Evolutionary conservation across 768 basidiomycete species (phyloP), one percentile per base, ranked within the genome.

Genomic region (Rhodotorula sphaerocarpa): DNA sequence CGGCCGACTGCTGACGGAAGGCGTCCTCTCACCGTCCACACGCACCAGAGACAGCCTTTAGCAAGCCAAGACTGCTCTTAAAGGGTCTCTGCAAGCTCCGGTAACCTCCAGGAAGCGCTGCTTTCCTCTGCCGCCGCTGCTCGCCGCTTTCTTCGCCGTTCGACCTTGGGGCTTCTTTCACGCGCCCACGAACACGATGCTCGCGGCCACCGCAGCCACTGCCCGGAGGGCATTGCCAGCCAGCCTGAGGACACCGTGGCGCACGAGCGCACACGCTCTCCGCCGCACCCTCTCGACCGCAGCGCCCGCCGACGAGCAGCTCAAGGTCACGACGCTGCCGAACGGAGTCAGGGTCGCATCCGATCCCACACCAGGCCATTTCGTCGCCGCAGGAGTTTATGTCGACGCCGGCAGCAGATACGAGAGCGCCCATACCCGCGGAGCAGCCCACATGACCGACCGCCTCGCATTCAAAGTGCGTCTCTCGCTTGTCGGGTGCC

Each of bases 391-490:
- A 1, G 95, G 93, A 5, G 82, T 97, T 44, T 96, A 90, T 71
- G 81, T 97, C 70, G 91, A 96, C 74, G 91, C 89, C 3, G 95
- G 95, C 30, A 84, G 88, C 33, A 81, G 95, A 20, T 92, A 88
- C 79, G 95, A 97, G 74, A 83, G 80, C 16, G 76, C 80, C 25
- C 75, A 80, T 23, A 86, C 80, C 0, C 82, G 82, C 12, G 95
- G 95, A 0, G 86, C 85, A 10, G 88, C 87, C 65, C 90, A 97
- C 81, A 87, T 97, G 73, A 74, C 96, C 39, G 92, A 97, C 71
- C 81, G 91, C 71, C 84, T 97, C 83, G 93, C 93, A 3, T 97
- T 93, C 80, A 96, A 96, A 82, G 92, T 92, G 63, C 7, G 45
- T 55, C 27, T 7, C 27, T 15, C 46, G 54, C 66, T 30, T 43